Evolutionary conservation across 1,284 basidiomycete species (phyloP).

Genomic region (Cutaneotrichosporon cyanovorans): DNA sequence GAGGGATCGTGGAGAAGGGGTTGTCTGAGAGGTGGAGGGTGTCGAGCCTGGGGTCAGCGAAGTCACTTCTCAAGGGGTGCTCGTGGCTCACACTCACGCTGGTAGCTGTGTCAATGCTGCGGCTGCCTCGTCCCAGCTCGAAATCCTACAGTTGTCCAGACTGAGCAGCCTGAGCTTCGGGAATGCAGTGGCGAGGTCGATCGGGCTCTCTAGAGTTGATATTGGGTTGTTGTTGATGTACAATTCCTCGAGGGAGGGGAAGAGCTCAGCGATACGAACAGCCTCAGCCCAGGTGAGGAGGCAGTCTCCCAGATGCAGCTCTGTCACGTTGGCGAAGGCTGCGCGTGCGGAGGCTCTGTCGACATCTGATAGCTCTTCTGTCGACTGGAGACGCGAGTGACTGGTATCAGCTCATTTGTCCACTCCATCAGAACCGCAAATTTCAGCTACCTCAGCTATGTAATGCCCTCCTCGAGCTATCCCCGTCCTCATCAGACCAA

Average conservation of each 20-base stretch:
- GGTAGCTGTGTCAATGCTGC: slow-evolving; percentile 50
- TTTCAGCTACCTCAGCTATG: too few species aligned
- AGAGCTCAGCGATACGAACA: slow-evolving; percentile 49
- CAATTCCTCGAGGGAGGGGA: slow-evolving; percentile 58
- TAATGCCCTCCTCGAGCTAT: too few species aligned
- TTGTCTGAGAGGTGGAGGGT: slow-evolving; percentile 66
- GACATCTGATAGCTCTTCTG: slow-evolving; percentile 42
- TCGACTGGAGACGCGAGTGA: slow-evolving; percentile 55
- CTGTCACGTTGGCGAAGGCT: slow-evolving; percentile 56
- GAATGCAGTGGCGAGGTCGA: neutral
- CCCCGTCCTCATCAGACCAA: too few species aligned
- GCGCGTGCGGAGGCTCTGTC: slow-evolving; percentile 21
- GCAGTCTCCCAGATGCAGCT: slow-evolving; percentile 70
- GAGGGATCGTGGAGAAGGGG: slow-evolving; percentile 51
- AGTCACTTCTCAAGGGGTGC: neutral
- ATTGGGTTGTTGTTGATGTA: slow-evolving; percentile 68
- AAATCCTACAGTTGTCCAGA: slow-evolving; percentile 63
- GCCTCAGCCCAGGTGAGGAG: slow-evolving; percentile 61
- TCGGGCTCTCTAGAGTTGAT: neutral
- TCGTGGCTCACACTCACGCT: slow-evolving; percentile 48
- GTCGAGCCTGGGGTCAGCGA: slow-evolving; percentile 44
- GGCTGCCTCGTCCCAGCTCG: slow-evolving; percentile 56
- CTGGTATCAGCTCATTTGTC: slow-evolving; percentile 20
- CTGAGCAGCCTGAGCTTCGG: slow-evolving; percentile 56
- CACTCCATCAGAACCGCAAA: too few species aligned